These are phyloP conservation scores for Cyclotella cryptica DNA, from an alignment of 108 stramenopile species.

Conservation along the genomic window DNA sequence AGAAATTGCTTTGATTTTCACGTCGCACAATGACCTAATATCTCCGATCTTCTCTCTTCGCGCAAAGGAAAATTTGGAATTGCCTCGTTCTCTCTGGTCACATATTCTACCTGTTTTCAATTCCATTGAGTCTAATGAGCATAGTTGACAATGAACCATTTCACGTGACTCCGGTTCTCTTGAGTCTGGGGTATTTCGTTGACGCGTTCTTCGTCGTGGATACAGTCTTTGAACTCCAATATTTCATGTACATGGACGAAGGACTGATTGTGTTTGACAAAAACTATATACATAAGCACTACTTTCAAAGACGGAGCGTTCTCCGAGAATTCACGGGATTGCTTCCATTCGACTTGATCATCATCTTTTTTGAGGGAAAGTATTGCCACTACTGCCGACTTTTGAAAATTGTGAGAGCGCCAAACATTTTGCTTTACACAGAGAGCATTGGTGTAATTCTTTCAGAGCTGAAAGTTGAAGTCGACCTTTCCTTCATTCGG, in stretches of 20 bases:
- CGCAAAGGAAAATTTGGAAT: slow-evolving; percentile 30
- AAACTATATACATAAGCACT: slow-evolving; percentile 38
- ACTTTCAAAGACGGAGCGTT: slow-evolving; percentile 13
- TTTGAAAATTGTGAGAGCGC: slow-evolving; percentile 32
- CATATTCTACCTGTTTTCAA: slow-evolving; percentile 41
- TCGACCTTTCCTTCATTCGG: slow-evolving; percentile 52
- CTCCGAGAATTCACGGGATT: slow-evolving; percentile 26
- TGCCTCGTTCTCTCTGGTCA: slow-evolving; percentile 22
- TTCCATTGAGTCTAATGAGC: slow-evolving; percentile 42
- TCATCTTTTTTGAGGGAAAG: slow-evolving; percentile 9
- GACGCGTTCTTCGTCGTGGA: slow-evolving; percentile 47
- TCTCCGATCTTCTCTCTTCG: background rate
- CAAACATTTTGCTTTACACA: slow-evolving; percentile 38
- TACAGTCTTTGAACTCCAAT: slow-evolving; percentile 31
- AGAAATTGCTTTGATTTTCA: background rate
- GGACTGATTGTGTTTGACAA: slow-evolving; percentile 41
- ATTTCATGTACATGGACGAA: slow-evolving; percentile 48
- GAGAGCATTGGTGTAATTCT: slow-evolving; percentile 27
- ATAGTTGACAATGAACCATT: slow-evolving; percentile 32
- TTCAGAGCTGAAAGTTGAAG: slow-evolving; percentile 67
- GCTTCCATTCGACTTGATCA: slow-evolving; percentile 45
- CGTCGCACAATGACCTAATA: background rate
- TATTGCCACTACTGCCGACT: slow-evolving; percentile 40
- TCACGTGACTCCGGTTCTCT: slow-evolving; percentile 13
- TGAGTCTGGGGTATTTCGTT: slow-evolving; percentile 36